Conservation (phyloP, 2,329 filamentous ascomycete genomes). For the Zasmidium cellare region DNA sequence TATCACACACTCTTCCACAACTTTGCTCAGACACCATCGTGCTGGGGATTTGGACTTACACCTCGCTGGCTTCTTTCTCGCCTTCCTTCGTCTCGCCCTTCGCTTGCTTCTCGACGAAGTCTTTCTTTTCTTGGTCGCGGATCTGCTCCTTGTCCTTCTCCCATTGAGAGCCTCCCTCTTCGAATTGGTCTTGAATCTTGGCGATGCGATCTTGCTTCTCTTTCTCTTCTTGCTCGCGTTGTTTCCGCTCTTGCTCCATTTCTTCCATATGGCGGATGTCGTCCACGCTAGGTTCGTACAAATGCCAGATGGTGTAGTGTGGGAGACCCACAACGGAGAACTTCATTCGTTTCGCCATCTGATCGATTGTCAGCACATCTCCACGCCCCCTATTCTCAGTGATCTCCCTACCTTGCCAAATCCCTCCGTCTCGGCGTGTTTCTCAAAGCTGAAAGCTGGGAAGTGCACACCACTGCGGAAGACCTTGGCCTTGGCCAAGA, state of each 20-base stretch:
- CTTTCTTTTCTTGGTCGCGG: constrained; percentile 64
- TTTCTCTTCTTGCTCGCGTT: constrained; percentile 76
- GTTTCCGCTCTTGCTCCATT: constrained; percentile 85
- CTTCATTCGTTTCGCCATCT: constrained; percentile 97
- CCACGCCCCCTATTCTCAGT: neutral
- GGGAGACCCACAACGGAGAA: constrained; percentile 94
- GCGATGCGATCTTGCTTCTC: constrained; percentile 70
- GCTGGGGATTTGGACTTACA: constrained; percentile 19
- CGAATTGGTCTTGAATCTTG: constrained; percentile 79
- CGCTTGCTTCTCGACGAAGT: constrained; percentile 39
- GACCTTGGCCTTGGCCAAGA: constrained; percentile 91
- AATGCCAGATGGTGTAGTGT: constrained; percentile 98
- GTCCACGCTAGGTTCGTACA: constrained; percentile 98
- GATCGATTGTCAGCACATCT: constrained; percentile 21
- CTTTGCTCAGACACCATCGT: neutral
- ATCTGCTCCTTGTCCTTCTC: constrained; percentile 85
- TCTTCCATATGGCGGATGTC: constrained; percentile 98
- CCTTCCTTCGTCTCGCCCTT: constrained; percentile 16
- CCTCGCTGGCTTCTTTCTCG: constrained; percentile 19
- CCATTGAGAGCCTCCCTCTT: constrained; percentile 77
- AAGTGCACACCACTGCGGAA: constrained; percentile 96
- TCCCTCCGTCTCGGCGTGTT: constrained; percentile 96
- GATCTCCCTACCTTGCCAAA: constrained; percentile 80
- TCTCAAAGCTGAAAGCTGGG: constrained; percentile 97
- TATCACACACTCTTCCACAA: constrained; percentile 7